phyloP scores from a whole-genome alignment of 2,329 filamentous ascomycete species.

The Fusarium floridanum region DNA sequence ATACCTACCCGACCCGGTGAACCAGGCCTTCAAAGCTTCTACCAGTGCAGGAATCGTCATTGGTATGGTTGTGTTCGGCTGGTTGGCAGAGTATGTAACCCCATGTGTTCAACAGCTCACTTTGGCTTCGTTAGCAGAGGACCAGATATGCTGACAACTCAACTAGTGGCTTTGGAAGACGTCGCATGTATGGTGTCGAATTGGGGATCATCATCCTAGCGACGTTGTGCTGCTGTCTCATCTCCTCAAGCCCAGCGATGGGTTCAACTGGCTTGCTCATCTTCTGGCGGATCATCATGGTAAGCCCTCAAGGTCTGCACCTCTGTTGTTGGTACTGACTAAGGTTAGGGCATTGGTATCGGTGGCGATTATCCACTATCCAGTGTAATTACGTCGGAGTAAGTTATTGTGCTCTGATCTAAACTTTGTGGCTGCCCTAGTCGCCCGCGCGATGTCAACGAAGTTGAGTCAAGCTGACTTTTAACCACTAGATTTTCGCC shows the following conservation, averaged over 20 bases:
- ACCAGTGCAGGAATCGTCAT: conserved; percentile 84
- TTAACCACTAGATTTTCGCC: conserved; percentile 73
- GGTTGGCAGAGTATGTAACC: conserved; percentile 73
- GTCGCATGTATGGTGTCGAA: conserved; percentile 86
- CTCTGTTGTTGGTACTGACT: conserved; percentile 24
- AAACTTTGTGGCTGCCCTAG: conserved; percentile 29
- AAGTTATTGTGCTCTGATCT: conserved; percentile 39
- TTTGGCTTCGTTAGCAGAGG: background rate
- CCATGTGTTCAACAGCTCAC: background rate
- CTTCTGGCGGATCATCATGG: conserved; percentile 83
- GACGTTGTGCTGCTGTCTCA: conserved; percentile 75
- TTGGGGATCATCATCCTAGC: conserved; percentile 78
- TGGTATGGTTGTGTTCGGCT: conserved; percentile 83
- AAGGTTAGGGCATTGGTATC: conserved; percentile 73
- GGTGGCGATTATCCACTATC: conserved; percentile 87
- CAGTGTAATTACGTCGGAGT: conserved; percentile 81
- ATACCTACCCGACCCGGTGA: conserved; percentile 72
- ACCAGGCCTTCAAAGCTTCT: conserved; percentile 84
- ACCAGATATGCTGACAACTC: conserved; percentile 25
- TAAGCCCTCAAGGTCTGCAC: conserved; percentile 43
- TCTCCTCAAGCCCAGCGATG: conserved; percentile 71
- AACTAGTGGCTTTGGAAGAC: conserved; percentile 72
- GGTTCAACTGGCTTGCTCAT: conserved; percentile 72
- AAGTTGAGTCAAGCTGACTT: conserved; percentile 31
- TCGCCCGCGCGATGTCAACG: background rate